Conservation (phyloP, 257 asterid genomes). For the Fraxinus pennsylvanica region DNA sequence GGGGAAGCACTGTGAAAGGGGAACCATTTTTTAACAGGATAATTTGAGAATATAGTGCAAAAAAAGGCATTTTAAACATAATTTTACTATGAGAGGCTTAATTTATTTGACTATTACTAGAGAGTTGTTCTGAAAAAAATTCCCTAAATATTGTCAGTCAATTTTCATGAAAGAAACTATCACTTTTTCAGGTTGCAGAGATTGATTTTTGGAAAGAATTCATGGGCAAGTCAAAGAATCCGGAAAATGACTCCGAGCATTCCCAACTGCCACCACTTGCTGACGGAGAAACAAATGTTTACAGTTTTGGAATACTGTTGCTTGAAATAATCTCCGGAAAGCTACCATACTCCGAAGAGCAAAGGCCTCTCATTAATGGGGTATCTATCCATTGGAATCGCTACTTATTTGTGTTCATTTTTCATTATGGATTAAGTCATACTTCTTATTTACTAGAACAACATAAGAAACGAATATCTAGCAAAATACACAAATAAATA, state of each 20-base stretch:
- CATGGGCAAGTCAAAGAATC: conserved; percentile 43
- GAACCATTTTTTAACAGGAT: background rate
- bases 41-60: background rate
- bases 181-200: conserved; percentile 60
- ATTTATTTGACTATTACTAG: background rate
- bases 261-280: conserved; percentile 52
- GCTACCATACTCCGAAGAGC: conserved; percentile 62
- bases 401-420: background rate
- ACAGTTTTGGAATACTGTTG: conserved; percentile 67
- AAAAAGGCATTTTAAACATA: background rate
- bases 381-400: conserved; percentile 36
- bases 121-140: background rate
- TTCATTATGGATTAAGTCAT: background rate
- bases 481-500: background rate
- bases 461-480: background rate
- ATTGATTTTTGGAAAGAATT: conserved; percentile 67
- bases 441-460: background rate
- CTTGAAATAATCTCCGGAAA: conserved; percentile 77
- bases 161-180: background rate
- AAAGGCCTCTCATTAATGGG: conserved; percentile 58
- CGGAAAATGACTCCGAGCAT: conserved; percentile 49
- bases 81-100: background rate
- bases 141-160: background rate
- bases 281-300: conserved; percentile 62
- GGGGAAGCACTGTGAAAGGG: background rate